Percentiles rank a stretch among this genome's conserved stretches.
Conservation (phyloP, 2,329 filamentous ascomycete genomes). For the Pestalotiopsis sp. region DNA sequence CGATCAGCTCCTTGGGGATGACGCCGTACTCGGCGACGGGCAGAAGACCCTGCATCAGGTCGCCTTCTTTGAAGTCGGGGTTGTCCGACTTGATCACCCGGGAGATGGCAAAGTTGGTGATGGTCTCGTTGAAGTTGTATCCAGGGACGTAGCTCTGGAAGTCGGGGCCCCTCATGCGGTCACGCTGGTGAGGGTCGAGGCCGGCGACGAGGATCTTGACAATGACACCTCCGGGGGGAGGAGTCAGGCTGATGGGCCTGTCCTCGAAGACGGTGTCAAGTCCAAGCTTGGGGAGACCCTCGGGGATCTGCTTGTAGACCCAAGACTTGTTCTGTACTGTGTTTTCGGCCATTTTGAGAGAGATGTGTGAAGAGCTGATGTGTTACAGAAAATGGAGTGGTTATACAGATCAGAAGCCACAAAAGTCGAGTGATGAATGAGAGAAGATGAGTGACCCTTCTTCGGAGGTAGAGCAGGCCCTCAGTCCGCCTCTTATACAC, state of each 20-base stretch:
- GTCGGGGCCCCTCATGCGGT: slow-evolving; percentile 7
- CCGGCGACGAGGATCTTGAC: slow-evolving; percentile 4
- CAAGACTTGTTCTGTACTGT: slow-evolving; percentile 6
- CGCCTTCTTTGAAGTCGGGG: slow-evolving; percentile 4
- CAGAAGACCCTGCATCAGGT: slow-evolving; percentile 6
- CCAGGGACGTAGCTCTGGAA: slow-evolving; percentile 12
- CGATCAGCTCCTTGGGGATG: slow-evolving; percentile 10
- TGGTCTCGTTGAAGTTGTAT: slow-evolving; percentile 5
- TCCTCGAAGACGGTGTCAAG: slow-evolving; percentile 5
- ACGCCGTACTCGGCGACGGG: slow-evolving; percentile 7
- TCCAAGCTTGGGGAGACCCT: slow-evolving; percentile 7
- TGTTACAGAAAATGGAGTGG: not conserved
- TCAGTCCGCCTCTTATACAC: not conserved
- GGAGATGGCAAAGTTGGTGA: slow-evolving; percentile 8
- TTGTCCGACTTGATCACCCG: slow-evolving; percentile 9
- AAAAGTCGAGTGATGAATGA: not conserved
- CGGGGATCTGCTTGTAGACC: slow-evolving; percentile 11
- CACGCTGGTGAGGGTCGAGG: slow-evolving; percentile 8
- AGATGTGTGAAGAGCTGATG: not conserved
- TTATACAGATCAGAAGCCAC: not conserved
- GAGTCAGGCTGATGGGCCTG: slow-evolving; percentile 6
- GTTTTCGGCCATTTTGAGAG: slow-evolving; percentile 4
- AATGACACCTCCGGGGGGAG: slow-evolving; percentile 4
- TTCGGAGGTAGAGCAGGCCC: not conserved
- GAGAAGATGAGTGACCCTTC: not conserved